These are phyloP conservation scores for Neonectria ditissima DNA, from an alignment of 2,329 filamentous ascomycete species.

Conservation along the genomic window DNA sequence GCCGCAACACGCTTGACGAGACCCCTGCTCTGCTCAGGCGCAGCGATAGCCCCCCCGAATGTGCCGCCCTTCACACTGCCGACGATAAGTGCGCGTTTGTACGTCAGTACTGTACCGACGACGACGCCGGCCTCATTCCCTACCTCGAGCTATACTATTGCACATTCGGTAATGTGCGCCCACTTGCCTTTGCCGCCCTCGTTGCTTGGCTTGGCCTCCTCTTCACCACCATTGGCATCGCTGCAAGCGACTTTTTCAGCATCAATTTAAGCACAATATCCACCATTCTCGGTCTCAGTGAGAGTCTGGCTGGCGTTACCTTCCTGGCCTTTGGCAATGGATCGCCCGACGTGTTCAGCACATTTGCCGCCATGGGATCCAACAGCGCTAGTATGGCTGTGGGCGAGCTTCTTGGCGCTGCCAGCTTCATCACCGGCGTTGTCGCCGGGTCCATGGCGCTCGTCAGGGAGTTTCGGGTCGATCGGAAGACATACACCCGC, in stretches of 20 bases:
- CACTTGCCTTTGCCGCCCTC: slow-evolving; percentile 82
- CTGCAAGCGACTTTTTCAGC: slow-evolving; percentile 98
- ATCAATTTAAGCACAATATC: slow-evolving; percentile 96
- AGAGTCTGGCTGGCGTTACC: slow-evolving; percentile 95
- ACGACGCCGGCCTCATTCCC: slow-evolving; percentile 88
- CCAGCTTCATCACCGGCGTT: slow-evolving; percentile 95
- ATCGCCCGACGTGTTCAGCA: slow-evolving; percentile 97
- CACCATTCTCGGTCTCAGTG: slow-evolving; percentile 88
- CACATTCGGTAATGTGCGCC: slow-evolving; percentile 73
- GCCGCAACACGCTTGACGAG: slow-evolving; percentile 14
- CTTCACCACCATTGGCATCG: slow-evolving; percentile 97
- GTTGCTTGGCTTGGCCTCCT: slow-evolving; percentile 87
- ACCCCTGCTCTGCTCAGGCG: slow-evolving; percentile 41
- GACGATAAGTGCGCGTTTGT: slow-evolving; percentile 90
- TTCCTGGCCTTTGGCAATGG: slow-evolving; percentile 98
- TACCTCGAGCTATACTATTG: slow-evolving; percentile 96
- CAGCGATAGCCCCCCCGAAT: slow-evolving; percentile 63
- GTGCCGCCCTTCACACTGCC: slow-evolving; percentile 81
- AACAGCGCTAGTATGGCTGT: slow-evolving; percentile 97
- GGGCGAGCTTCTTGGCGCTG: slow-evolving; percentile 93
- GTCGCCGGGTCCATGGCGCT: slow-evolving; percentile 98
- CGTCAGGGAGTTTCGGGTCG: slow-evolving; percentile 93
- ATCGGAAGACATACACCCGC: slow-evolving; percentile 87
- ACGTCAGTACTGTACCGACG: slow-evolving; percentile 82
- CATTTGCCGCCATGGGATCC: slow-evolving; percentile 96